Evolutionary conservation across 805 yeast genomes (phyloP).

Genomic region (Kodamaea nitidulidarum): DNA sequence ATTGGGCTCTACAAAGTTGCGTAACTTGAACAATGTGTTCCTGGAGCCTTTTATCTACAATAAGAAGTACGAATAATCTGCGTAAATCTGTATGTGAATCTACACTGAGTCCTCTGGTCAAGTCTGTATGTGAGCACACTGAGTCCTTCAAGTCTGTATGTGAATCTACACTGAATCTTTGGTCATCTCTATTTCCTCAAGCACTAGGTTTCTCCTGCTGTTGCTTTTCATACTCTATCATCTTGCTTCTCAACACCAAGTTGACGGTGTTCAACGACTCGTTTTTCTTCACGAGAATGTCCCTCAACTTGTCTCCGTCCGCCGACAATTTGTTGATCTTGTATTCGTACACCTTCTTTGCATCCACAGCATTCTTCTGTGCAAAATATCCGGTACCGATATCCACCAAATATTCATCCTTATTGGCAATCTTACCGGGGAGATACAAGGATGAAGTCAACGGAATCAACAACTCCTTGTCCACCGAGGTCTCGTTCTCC

Average conservation of each 20-base stretch:
- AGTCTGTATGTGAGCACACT: too few relatives aligned
- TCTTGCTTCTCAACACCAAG: conserved; percentile 48
- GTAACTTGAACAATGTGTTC: conserved; percentile 36
- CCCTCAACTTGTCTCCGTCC: conserved; percentile 71
- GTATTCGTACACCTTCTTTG: conserved; percentile 64
- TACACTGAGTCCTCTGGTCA: too few relatives aligned
- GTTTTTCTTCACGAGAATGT: conserved; percentile 71
- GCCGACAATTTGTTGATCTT: conserved; percentile 69
- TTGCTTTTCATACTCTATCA: conserved; percentile 43
- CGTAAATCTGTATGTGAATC: too few relatives aligned
- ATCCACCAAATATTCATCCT: conserved; percentile 77
- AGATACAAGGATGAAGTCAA: conserved; percentile 84
- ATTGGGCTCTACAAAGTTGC: conserved; percentile 45
- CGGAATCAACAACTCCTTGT: conserved; percentile 69
- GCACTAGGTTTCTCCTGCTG: conserved; percentile 14
- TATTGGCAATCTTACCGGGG: conserved; percentile 71
- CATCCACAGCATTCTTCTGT: conserved; percentile 67
- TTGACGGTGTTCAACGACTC: conserved; percentile 61
- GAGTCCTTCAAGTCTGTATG: too few relatives aligned
- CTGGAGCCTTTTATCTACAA: conserved; percentile 51
- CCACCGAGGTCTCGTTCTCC: conserved; percentile 25
- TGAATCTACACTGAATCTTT: too few relatives aligned
- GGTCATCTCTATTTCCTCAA: too few relatives aligned
- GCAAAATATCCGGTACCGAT: conserved; percentile 95
- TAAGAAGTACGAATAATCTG: conserved; percentile 10